Conservation (phyloP, 1,284 basidiomycete genomes). For the Sanguinoderma infundibulare region DNA sequence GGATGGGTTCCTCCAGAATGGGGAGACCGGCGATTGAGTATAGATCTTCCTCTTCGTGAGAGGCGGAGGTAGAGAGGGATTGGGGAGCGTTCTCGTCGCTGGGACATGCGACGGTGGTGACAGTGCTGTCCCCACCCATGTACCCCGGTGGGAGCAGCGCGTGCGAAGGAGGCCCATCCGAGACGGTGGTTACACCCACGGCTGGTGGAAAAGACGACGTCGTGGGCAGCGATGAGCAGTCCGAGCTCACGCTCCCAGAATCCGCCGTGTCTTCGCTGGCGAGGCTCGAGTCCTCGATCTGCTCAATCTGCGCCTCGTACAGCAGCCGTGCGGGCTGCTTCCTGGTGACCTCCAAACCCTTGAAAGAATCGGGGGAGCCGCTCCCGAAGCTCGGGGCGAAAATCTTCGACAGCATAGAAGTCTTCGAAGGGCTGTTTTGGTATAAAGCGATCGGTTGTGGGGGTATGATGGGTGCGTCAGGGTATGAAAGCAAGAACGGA, state of each 20-base stretch:
- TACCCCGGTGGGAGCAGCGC: background rate
- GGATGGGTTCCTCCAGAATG: constrained; percentile 28
- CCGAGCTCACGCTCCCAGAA: background rate
- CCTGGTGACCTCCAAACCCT: background rate
- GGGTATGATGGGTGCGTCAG: background rate
- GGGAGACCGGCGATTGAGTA: constrained; percentile 21
- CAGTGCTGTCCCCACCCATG: background rate
- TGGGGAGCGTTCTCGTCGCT: background rate
- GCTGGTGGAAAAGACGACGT: background rate
- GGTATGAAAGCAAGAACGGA: background rate
- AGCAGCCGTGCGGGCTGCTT: background rate
- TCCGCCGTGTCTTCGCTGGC: background rate
- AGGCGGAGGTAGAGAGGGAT: background rate
- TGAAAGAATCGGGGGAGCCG: background rate
- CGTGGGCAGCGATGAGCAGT: background rate
- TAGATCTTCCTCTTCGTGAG: background rate
- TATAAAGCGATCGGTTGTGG: too few species aligned
- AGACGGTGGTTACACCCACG: background rate
- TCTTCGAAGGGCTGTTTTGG: too few species aligned
- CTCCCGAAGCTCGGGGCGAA: background rate
- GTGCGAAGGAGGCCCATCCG: background rate
- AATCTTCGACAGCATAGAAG: background rate
- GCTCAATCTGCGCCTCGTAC: background rate
- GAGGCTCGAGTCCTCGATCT: background rate
- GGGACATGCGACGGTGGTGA: background rate